These are phyloP conservation scores for Podospora australis DNA, from an alignment of 495 filamentous ascomycete species.

Conservation along the genomic window DNA sequence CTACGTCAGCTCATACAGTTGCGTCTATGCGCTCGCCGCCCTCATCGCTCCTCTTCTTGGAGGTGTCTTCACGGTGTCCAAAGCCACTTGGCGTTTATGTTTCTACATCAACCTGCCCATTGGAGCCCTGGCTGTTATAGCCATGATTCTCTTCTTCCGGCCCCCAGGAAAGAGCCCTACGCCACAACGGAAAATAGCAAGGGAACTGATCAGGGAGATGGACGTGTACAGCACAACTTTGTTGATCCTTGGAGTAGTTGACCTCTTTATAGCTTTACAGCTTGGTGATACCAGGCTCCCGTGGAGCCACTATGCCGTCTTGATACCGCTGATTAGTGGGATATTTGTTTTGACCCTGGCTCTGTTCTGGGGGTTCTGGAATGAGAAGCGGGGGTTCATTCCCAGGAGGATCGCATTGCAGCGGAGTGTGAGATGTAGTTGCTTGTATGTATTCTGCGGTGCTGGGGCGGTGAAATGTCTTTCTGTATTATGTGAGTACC, in stretches of 20 bases:
- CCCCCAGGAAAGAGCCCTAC: conserved; percentile 19
- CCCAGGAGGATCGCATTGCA: conserved; percentile 53
- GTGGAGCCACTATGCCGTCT: background rate
- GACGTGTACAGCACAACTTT: conserved; percentile 37
- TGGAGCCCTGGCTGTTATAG: conserved; percentile 17
- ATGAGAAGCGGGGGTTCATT: conserved; percentile 38
- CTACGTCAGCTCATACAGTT: conserved; percentile 13
- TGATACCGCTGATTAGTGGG: conserved; percentile 47
- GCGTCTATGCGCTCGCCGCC: conserved; percentile 5
- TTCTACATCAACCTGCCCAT: conserved; percentile 13
- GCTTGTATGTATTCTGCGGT: conserved; percentile 42
- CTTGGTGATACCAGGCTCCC: conserved; percentile 45
- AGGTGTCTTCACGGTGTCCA: conserved; percentile 42
- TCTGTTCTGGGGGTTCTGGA: conserved; percentile 33
- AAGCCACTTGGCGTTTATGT: conserved; percentile 32
- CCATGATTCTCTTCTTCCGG: conserved; percentile 37
- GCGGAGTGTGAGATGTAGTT: conserved; percentile 50
- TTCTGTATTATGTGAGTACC: background rate
- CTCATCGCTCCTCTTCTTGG: conserved; percentile 34
- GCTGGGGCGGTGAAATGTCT: conserved; percentile 26
- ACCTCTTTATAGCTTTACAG: conserved; percentile 52
- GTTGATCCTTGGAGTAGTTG: conserved; percentile 46
- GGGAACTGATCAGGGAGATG: conserved; percentile 24
- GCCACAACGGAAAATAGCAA: background rate
- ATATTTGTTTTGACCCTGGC: conserved; percentile 50